Conservation (phyloP, 139 green algal genomes). For the Chlamydomonas incerta region DNA sequence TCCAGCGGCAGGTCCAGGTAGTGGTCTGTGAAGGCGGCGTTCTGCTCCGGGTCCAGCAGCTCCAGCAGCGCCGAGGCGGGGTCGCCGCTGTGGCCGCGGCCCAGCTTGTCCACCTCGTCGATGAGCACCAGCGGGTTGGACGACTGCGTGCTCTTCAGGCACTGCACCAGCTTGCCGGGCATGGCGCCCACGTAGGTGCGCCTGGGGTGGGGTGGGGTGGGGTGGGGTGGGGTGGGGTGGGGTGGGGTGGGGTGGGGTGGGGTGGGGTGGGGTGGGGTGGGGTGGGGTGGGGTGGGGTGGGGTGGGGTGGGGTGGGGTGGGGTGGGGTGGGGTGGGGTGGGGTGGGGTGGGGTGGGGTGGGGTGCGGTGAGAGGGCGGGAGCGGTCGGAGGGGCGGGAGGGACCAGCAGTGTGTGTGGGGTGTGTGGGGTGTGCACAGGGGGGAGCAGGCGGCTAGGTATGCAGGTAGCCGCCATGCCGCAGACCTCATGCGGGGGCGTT, state of each 20-base stretch:
- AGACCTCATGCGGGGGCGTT: too few relatives aligned
- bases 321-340: background rate
- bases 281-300: background rate
- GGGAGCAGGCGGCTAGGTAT: too few relatives aligned
- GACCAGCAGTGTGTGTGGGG: too few relatives aligned
- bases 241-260: background rate
- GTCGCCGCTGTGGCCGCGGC: slow-evolving; percentile 80
- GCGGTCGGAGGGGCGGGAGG: too few relatives aligned
- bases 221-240: background rate
- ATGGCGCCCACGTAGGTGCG: slow-evolving; percentile 98
- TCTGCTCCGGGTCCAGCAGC: slow-evolving; percentile 98
- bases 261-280: background rate
- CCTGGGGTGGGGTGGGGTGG: slow-evolving; percentile 55
- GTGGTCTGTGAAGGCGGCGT: slow-evolving; percentile 94
- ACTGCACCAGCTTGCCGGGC: slow-evolving; percentile 98
- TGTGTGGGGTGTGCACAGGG: too few relatives aligned
- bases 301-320: background rate
- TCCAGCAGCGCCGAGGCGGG: slow-evolving; percentile 95
- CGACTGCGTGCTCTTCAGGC: slow-evolving; percentile 86
- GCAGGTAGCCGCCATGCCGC: too few relatives aligned
- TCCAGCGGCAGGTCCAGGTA: slow-evolving; percentile 98
- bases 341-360: too few relatives aligned
- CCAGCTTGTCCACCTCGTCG: slow-evolving; percentile 91
- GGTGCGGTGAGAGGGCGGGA: too few relatives aligned
- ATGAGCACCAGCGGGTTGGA: slow-evolving; percentile 97